Evolutionary conservation across 164 flowering plant genomes (phyloP).

Genomic region (Cinnamomum chago): DNA sequence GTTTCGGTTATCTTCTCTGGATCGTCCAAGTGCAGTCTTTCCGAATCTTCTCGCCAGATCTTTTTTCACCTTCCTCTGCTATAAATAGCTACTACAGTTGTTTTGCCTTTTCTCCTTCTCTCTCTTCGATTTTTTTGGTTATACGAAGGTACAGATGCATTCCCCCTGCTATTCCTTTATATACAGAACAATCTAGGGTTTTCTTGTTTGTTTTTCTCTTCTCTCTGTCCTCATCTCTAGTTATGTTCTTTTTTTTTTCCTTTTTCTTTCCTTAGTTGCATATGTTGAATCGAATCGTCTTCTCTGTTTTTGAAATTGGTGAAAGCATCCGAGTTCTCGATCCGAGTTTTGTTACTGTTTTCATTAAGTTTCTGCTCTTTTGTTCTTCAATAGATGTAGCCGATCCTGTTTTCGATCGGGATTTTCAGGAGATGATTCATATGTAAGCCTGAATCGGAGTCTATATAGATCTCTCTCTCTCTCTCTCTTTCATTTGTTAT

Average conservation of each 20-base stretch:
- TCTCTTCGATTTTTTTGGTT: background rate
- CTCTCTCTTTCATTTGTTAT: background rate
- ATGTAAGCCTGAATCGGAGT: background rate
- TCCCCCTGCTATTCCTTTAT: background rate
- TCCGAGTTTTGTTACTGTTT: background rate
- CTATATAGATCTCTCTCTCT: background rate
- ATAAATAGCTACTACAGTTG: background rate
- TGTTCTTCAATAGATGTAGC: background rate
- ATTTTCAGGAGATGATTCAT: background rate
- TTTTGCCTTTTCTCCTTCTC: background rate
- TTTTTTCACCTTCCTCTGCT: background rate
- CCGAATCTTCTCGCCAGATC: background rate
- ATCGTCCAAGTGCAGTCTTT: background rate
- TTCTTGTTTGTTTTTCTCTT: background rate
- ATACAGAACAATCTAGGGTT: background rate
- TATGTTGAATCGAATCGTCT: background rate
- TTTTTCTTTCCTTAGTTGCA: background rate
- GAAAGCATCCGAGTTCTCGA: background rate
- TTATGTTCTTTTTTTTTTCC: background rate
- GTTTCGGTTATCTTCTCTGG: background rate
- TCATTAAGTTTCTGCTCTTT: background rate
- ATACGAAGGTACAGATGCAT: background rate
- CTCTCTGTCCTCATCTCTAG: background rate
- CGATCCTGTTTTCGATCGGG: background rate
- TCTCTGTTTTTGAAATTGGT: background rate